A percentile compares a stretch with the other conserved stretches of the same genome.
These are phyloP conservation scores for Macrotyloma uniflorum DNA, from an alignment of 306 rosid species.

Conservation along the genomic window DNA sequence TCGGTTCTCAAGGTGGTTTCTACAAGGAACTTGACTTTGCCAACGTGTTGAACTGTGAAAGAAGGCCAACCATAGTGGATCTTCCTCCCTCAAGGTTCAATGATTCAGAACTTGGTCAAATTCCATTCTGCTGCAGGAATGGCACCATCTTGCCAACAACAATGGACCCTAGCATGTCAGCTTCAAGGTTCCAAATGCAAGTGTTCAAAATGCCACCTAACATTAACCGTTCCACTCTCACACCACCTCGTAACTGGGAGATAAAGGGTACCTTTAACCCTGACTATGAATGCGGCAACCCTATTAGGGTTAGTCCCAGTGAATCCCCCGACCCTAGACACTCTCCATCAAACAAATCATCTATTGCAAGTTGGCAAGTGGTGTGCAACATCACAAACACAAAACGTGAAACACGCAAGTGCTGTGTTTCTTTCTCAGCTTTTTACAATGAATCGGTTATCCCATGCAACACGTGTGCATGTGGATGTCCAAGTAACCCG, in stretches of 20 bases:
- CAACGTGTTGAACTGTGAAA: slow-evolving; percentile 71
- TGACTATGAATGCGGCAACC: slow-evolving; percentile 71
- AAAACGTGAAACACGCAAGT: slow-evolving; percentile 55
- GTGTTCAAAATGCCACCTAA: slow-evolving; percentile 87
- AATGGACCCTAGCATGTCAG: slow-evolving; percentile 75
- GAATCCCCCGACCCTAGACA: slow-evolving; percentile 62
- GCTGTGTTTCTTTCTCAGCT: slow-evolving; percentile 96
- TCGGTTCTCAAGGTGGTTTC: slow-evolving; percentile 63
- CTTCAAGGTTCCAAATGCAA: slow-evolving; percentile 80
- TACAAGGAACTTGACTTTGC: slow-evolving; percentile 64
- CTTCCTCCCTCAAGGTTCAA: slow-evolving; percentile 79
- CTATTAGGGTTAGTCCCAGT: slow-evolving; percentile 74
- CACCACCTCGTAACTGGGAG: slow-evolving; percentile 79
- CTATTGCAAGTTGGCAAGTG: slow-evolving; percentile 90
- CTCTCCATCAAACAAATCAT: slow-evolving; percentile 58
- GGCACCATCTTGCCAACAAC: slow-evolving; percentile 78
- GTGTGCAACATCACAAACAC: slow-evolving; percentile 77
- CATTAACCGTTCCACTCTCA: slow-evolving; percentile 66
- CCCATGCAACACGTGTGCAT: slow-evolving; percentile 92
- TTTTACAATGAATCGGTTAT: slow-evolving; percentile 80
- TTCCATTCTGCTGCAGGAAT: slow-evolving; percentile 91
- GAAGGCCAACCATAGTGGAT: slow-evolving; percentile 75
- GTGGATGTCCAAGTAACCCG: slow-evolving; percentile 67
- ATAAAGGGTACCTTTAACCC: slow-evolving; percentile 81
- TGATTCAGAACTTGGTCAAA: slow-evolving; percentile 61